Base-by-base conservation (phyloP, 768 basidiomycete genomes). In the Russula vinacea region DNA sequence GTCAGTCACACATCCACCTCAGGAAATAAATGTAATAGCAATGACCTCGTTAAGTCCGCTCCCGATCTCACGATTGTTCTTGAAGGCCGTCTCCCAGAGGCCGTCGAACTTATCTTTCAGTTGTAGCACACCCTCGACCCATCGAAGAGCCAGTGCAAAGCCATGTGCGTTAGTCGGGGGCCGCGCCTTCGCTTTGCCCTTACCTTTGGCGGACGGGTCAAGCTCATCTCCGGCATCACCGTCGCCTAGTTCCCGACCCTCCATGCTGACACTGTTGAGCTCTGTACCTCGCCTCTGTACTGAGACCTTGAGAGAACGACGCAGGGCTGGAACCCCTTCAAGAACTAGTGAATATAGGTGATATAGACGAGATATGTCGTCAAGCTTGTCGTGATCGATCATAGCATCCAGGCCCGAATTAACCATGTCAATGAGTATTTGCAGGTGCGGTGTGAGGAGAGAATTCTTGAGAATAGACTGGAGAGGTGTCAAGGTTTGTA, bases 111-210 rank as follows among this genome's bases (percentile, higher is more conserved):
- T 90, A 75, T 98, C 94, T 75, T 98, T 98, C 60, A 98, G 79
- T 65, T 88, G 85, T 14, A 99, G 78, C 17, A 97, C 89, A 68
- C 89, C 86, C 73, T 96, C 88, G 0, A 98, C 96, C 97, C 97
- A 99, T 72, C 85, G 87, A 60, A 96, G 76, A 5, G 96, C 97
- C 33, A 83, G 70, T 14, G 77, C 73, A 24, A 87, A 74, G 0
- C 85, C 77, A 62, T 86, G 82, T 9, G 78, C 71, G 9, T 69
- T 77, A 7, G 76, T 71, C 47, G 76, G 69, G 42, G 73, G 69
- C 37, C 76, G 74, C n/a, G 64, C 74, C 62, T 78, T 82, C 64
- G 73, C 78, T 75, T 81, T 88, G 29, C 78, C 80, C 77, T 82
- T 91, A 59, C 75, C 81, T 69, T 78, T 82, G 65, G 69, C 67